Conservation (phyloP, 345 rosid species). For the Boechera stricta region DNA sequence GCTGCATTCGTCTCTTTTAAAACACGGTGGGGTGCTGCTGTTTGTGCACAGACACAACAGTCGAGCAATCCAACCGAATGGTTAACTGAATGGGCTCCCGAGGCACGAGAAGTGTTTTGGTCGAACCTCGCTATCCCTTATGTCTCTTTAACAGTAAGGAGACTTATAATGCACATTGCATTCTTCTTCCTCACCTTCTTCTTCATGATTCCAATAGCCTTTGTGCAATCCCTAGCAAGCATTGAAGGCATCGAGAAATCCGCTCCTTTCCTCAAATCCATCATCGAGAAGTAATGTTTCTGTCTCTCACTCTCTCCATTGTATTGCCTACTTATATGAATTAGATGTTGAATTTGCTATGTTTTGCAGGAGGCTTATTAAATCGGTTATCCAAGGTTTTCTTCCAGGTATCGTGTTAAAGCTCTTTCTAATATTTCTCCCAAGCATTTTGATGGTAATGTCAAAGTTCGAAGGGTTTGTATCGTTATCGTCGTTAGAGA, state of each 20-base stretch:
- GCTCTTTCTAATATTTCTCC: slow-evolving; percentile 92
- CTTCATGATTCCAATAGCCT: slow-evolving; percentile 91
- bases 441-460: slow-evolving; percentile 92
- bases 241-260: slow-evolving; percentile 79
- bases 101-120: slow-evolving; percentile 95
- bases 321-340: slow-evolving; percentile 10
- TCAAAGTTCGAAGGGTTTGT: slow-evolving; percentile 91
- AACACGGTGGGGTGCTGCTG: slow-evolving; percentile 97
- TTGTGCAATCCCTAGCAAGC: slow-evolving; percentile 92
- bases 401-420: slow-evolving; percentile 88
- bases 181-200: slow-evolving; percentile 95
- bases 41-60: slow-evolving; percentile 98
- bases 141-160: slow-evolving; percentile 71
- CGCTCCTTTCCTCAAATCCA: slow-evolving; percentile 63
- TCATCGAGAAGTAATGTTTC: slow-evolving; percentile 56
- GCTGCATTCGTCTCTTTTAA: slow-evolving; percentile 96
- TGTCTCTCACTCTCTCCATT: not conserved
- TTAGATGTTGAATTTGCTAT: slow-evolving; percentile 13
- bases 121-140: slow-evolving; percentile 84
- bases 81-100: slow-evolving; percentile 98
- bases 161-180: slow-evolving; percentile 76
- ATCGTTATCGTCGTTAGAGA: slow-evolving; percentile 80
- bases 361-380: slow-evolving; percentile 59
- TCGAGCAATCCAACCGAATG: slow-evolving; percentile 79
- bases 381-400: slow-evolving; percentile 83